Conservation (phyloP, 202 grass and related monocot species). For the Digitaria exilis region DNA sequence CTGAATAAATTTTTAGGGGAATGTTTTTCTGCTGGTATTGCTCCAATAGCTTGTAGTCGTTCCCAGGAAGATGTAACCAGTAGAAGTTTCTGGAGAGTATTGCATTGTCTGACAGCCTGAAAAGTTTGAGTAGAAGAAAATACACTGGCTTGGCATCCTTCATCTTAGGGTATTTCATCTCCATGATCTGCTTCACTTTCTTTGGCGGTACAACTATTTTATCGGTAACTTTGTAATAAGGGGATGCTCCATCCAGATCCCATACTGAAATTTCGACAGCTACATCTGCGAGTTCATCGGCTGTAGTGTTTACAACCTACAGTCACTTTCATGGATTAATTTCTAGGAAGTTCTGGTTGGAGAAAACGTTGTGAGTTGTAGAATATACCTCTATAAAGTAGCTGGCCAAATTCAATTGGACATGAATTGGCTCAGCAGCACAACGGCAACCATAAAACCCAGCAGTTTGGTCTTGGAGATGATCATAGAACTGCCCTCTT, state of each 20-base stretch:
- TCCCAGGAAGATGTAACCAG: conserved; percentile 84
- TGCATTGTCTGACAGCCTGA: conserved; percentile 64
- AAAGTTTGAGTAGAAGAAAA: conserved; percentile 91
- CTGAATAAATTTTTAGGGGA: conserved; percentile 62
- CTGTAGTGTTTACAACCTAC: conserved; percentile 90
- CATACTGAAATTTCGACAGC: conserved; percentile 91
- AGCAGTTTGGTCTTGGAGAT: conserved; percentile 90
- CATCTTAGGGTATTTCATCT: conserved; percentile 80
- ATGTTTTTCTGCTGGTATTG: conserved; percentile 65
- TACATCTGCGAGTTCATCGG: conserved; percentile 57
- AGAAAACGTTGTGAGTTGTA: background rate
- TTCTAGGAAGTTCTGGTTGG: background rate
- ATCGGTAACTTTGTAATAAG: conserved; percentile 81
- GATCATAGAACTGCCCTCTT: conserved; percentile 94
- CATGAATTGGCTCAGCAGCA: conserved; percentile 82
- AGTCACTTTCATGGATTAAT: conserved; percentile 15
- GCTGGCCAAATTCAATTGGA: conserved; percentile 83
- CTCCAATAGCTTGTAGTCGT: conserved; percentile 77
- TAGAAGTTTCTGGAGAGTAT: conserved; percentile 91
- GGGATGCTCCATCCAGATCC: conserved; percentile 77
- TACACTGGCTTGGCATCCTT: conserved; percentile 80
- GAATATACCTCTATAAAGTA: conserved; percentile 84
- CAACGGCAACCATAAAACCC: conserved; percentile 90
- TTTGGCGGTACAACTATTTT: conserved; percentile 65
- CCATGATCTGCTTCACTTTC: conserved; percentile 64